Percentiles rank a stretch among this genome's conserved stretches.
Evolutionary conservation across 2,329 filamentous ascomycete species (phyloP).

Genomic region (Xylaria arbuscula): DNA sequence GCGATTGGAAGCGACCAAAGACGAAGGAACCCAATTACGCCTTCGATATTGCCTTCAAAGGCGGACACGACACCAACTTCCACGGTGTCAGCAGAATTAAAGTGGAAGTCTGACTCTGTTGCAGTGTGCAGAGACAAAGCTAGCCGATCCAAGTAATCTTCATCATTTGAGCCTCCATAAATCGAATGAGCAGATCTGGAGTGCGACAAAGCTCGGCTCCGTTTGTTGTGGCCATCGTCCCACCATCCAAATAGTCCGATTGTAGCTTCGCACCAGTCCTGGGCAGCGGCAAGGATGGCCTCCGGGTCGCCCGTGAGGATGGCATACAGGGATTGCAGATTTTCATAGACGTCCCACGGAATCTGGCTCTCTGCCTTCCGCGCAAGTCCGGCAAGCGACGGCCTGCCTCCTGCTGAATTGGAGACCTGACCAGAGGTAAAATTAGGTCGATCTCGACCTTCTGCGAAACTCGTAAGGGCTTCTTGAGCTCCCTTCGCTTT

Average conservation of each 20-base stretch:
- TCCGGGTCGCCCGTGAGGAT: constrained; percentile 80
- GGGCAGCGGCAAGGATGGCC: constrained; percentile 79
- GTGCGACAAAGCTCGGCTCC: constrained; percentile 50
- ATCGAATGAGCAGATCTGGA: constrained; percentile 55
- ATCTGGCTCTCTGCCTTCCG: constrained; percentile 86
- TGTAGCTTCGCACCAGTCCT: constrained; percentile 93
- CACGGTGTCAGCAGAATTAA: constrained; percentile 79
- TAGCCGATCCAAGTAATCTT: constrained; percentile 80
- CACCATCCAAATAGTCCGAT: constrained; percentile 90
- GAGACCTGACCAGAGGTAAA: constrained; percentile 48
- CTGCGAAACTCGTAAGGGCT: constrained; percentile 80
- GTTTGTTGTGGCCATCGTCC: constrained; percentile 74
- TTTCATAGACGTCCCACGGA: constrained; percentile 91
- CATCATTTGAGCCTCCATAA: constrained; percentile 61
- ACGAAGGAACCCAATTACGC: constrained; percentile 77
- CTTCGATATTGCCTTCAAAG: constrained; percentile 84
- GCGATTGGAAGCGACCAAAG: constrained; percentile 85
- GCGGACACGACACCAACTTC: constrained; percentile 85
- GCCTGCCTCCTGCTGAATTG: constrained; percentile 55
- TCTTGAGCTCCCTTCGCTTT: constrained; percentile 75
- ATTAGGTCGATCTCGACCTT: constrained; percentile 70
- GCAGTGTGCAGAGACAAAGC: constrained; percentile 76
- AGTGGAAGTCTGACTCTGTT: constrained; percentile 75
- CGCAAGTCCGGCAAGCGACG: constrained; percentile 72
- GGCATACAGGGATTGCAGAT: constrained; percentile 81